A percentile compares a stretch with the other conserved stretches of the same genome.
These are phyloP conservation scores for Cutaneotrichosporon dermatis DNA, from an alignment of 1,284 basidiomycete species.

Conservation along the genomic window DNA sequence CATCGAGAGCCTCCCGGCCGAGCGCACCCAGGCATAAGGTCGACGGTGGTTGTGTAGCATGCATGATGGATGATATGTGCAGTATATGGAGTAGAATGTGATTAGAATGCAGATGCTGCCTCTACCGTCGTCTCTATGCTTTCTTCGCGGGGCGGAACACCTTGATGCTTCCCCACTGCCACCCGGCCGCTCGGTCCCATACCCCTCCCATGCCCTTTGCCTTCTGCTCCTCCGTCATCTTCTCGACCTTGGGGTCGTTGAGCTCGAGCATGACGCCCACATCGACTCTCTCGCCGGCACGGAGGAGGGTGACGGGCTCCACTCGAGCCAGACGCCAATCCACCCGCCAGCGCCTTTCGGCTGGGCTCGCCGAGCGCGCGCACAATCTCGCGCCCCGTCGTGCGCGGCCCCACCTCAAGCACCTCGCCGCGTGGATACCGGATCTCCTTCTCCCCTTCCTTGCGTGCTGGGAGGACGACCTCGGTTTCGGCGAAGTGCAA, in stretches of 20 bases:
- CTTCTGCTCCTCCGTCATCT: constrained; percentile 21
- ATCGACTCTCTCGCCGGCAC: constrained; percentile 5
- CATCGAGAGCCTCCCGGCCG: constrained; percentile 56
- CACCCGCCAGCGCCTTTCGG: constrained; percentile 85
- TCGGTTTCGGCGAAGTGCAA: constrained; percentile 53
- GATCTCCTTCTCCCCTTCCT: constrained; percentile 14
- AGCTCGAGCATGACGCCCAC: constrained; percentile 43
- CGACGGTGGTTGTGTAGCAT: constrained; percentile 12
- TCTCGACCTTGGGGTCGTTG: constrained; percentile 29
- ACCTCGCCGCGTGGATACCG: constrained; percentile 41
- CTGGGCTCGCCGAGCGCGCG: constrained; percentile 69
- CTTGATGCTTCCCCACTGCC: constrained; percentile 44
- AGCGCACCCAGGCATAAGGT: background rate
- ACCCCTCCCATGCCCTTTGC: constrained; percentile 40
- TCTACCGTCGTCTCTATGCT: background rate
- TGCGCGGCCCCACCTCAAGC: constrained; percentile 54
- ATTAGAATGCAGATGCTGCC: background rate
- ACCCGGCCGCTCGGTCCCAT: constrained; percentile 44
- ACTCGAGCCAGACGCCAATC: constrained; percentile 86
- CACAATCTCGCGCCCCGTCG: constrained; percentile 72
- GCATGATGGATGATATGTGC: constrained; percentile 8
- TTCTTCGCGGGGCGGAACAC: constrained; percentile 23
- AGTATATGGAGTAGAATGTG: background rate
- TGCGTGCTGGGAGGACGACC: constrained; percentile 40
- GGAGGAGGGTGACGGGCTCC: constrained; percentile 55